phyloP scores from a whole-genome alignment of 73 alveolate species.

The Uronychia setigera region DNA sequence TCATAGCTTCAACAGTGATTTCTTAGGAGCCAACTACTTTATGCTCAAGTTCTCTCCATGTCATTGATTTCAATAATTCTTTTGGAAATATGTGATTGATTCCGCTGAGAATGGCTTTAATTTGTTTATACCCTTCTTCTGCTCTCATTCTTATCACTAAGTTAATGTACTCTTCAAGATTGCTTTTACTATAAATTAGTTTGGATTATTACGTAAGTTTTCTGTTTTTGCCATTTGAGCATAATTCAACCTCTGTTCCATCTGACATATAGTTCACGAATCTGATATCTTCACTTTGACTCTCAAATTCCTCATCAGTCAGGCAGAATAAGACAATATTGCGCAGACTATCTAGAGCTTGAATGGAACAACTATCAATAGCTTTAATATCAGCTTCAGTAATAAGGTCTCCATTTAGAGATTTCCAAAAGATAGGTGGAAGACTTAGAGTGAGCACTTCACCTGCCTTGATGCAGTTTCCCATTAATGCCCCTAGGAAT shows the following conservation, averaged over 20 bases:
- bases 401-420: conserved; percentile 36
- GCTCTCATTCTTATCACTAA: conserved; percentile 67
- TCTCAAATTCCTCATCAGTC: conserved; percentile 38
- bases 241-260: conserved; percentile 82
- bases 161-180: conserved; percentile 65
- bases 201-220: conserved; percentile 60
- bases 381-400: conserved; percentile 25
- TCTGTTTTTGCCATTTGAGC: conserved; percentile 74
- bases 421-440: conserved; percentile 62
- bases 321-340: conserved; percentile 9
- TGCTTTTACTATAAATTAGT: conserved; percentile 37
- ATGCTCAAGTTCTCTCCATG: conserved; percentile 90
- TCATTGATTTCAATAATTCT: conserved; percentile 35
- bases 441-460: conserved; percentile 21
- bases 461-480: conserved; percentile 84
- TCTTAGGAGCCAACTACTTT: conserved; percentile 89
- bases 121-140: conserved; percentile 73
- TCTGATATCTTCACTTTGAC: too few species aligned
- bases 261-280: conserved; percentile 79
- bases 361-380: conserved; percentile 41
- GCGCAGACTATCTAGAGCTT: conserved; percentile 30
- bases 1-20: conserved; percentile 77
- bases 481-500: conserved; percentile 77
- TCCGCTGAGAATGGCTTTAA: conserved; percentile 74
- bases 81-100: conserved; percentile 72